phyloP scores from a whole-genome alignment of 768 basidiomycete genomes.

The Lactarius trivialis region DNA sequence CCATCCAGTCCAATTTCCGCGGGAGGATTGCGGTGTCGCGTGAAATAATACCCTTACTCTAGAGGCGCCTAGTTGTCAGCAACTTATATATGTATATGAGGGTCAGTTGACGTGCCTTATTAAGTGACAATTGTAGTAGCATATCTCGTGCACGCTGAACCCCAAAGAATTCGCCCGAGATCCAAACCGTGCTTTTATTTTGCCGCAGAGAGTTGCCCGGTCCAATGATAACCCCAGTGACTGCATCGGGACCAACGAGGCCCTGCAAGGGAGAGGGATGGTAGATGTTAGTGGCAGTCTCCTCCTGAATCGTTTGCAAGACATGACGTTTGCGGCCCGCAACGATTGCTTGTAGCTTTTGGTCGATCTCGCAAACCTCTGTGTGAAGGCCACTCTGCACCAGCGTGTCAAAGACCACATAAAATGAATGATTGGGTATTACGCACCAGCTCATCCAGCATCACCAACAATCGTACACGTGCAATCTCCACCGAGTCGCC shows the following conservation, averaged over 20 bases:
- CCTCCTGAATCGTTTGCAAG: conserved; percentile 90
- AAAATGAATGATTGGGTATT: not conserved
- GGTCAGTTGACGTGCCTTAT: conserved; percentile 53
- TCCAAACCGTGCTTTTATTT: conserved; percentile 80
- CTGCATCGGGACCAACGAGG: conserved; percentile 63
- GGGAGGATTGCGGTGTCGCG: conserved; percentile 91
- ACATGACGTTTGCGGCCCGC: conserved; percentile 82
- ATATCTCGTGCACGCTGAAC: conserved; percentile 94
- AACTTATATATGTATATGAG: not conserved
- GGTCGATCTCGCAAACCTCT: conserved; percentile 89
- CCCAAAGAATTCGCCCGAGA: conserved; percentile 96
- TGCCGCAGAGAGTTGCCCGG: conserved; percentile 39
- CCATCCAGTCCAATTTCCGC: conserved; percentile 97
- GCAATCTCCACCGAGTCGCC: conserved; percentile 90
- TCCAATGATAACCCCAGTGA: conserved; percentile 36
- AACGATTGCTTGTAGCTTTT: conserved; percentile 87
- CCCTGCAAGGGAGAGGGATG: conserved; percentile 87
- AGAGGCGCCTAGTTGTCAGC: conserved; percentile 4
- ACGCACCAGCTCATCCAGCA: conserved; percentile 91
- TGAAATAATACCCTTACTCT: conserved; percentile 88
- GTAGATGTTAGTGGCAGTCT: conserved; percentile 96
- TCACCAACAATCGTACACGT: conserved; percentile 82
- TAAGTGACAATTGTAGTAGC: conserved; percentile 80
- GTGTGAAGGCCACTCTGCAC: conserved; percentile 81
- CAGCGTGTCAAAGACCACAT: not conserved